phyloP scores from a whole-genome alignment of 768 basidiomycete species.

The Rhodotorula kratochvilovae region DNA sequence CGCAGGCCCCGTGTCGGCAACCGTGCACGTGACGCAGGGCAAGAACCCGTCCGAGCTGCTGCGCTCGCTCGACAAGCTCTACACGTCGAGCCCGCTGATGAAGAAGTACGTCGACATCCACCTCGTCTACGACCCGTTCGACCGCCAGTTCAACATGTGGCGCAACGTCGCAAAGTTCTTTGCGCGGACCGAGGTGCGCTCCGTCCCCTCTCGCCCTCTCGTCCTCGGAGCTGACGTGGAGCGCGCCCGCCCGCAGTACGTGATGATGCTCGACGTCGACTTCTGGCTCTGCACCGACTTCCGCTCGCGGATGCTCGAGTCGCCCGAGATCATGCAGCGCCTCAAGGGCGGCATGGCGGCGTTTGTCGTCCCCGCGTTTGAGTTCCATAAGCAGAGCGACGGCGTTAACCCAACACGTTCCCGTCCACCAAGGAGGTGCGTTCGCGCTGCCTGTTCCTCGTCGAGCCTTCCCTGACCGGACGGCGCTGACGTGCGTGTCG shows the following conservation, averaged over 20 bases:
- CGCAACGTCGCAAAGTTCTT: constrained; percentile 79
- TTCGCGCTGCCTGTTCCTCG: constrained; percentile 34
- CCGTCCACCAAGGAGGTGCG: constrained; percentile 65
- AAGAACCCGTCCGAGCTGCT: constrained; percentile 52
- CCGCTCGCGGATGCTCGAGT: constrained; percentile 56
- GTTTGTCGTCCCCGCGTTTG: constrained; percentile 79
- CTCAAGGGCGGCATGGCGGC: constrained; percentile 60
- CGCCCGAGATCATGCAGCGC: constrained; percentile 51
- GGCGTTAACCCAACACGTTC: constrained; percentile 60
- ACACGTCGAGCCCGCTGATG: constrained; percentile 64
- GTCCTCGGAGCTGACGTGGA: too few relatives aligned
- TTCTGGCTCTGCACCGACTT: constrained; percentile 81
- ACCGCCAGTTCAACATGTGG: constrained; percentile 85
- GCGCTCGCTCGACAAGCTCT: constrained; percentile 62
- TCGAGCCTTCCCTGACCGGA: background rate
- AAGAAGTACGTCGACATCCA: constrained; percentile 73
- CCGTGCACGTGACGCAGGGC: constrained; percentile 63
- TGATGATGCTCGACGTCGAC: constrained; percentile 89
- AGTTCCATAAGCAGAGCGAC: constrained; percentile 64
- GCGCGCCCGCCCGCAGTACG: constrained; percentile 49
- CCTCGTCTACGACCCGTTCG: constrained; percentile 68
- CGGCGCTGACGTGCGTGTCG: constrained; percentile 45
- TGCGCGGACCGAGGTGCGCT: constrained; percentile 60
- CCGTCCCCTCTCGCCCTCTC: background rate
- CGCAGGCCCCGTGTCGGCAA: constrained; percentile 75